These are phyloP conservation scores for Huntiella savannae DNA, from an alignment of 2,329 filamentous ascomycete genomes.

Conservation along the genomic window DNA sequence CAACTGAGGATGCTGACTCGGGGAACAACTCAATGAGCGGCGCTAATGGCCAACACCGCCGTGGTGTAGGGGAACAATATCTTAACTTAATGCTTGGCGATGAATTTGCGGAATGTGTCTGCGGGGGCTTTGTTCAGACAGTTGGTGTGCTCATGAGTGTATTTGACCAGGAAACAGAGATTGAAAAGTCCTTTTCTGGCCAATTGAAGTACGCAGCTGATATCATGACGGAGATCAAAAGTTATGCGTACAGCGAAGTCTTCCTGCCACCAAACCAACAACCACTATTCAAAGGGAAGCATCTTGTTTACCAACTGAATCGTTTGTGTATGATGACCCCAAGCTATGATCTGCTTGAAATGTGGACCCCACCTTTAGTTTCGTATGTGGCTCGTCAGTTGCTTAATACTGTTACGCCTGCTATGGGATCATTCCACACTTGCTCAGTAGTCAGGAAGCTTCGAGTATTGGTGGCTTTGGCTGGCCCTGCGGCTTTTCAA, in stretches of 20 bases:
- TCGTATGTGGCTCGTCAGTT: constrained; percentile 58
- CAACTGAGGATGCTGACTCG: not conserved
- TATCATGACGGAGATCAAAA: constrained; percentile 50
- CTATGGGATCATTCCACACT: constrained; percentile 69
- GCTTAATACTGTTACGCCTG: constrained; percentile 61
- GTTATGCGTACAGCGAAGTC: constrained; percentile 44
- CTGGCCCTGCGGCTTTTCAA: constrained; percentile 49
- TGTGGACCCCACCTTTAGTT: constrained; percentile 63
- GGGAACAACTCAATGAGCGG: not conserved
- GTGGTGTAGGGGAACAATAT: constrained; percentile 10
- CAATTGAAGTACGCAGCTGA: constrained; percentile 41
- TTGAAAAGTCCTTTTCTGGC: constrained; percentile 48
- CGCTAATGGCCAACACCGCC: not conserved
- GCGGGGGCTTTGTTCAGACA: constrained; percentile 56
- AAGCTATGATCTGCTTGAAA: constrained; percentile 38
- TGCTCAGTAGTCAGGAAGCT: constrained; percentile 77
- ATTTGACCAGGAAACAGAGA: constrained; percentile 56
- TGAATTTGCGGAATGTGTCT: constrained; percentile 45
- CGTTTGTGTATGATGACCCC: constrained; percentile 53
- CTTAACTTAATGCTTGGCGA: constrained; percentile 40
- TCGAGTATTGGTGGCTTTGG: constrained; percentile 59
- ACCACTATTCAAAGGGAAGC: constrained; percentile 65
- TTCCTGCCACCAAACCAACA: constrained; percentile 62
- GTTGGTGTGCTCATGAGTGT: constrained; percentile 57
- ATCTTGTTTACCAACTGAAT: constrained; percentile 54